Conservation (phyloP, 164 flowering plant species). For the Vitis cinerea region DNA sequence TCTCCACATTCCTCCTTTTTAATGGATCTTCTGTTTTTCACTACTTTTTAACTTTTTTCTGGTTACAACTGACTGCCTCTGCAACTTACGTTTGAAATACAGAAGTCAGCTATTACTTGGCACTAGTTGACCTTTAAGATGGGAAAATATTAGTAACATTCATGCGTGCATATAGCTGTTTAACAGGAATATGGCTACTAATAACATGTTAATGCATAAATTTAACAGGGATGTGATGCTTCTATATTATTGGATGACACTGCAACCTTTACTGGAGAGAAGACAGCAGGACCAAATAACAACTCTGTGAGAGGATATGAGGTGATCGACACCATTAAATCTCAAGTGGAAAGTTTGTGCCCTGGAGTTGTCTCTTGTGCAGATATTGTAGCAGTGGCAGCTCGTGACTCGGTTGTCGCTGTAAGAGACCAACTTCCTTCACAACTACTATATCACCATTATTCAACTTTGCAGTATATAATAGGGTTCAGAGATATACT, state of each 20-base stretch:
- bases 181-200: too few relatives aligned
- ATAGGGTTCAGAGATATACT: too few relatives aligned
- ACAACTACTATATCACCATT: too few relatives aligned
- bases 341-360: slow-evolving; percentile 33
- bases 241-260: slow-evolving; percentile 39
- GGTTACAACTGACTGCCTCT: too few relatives aligned
- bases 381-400: slow-evolving; percentile 42
- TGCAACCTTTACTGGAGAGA: slow-evolving; percentile 29
- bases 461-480: too few relatives aligned
- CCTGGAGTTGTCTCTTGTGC: slow-evolving; percentile 48
- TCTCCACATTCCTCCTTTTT: not conserved
- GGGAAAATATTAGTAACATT: too few relatives aligned
- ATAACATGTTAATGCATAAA: too few relatives aligned
- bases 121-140: too few relatives aligned
- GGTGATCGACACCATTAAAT: slow-evolving; percentile 37
- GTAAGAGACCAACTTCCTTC: slow-evolving; percentile 11
- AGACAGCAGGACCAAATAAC: slow-evolving; percentile 29
- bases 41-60: not conserved
- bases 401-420: slow-evolving; percentile 31
- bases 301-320: slow-evolving; percentile 38
- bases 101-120: too few relatives aligned
- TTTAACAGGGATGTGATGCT: slow-evolving; percentile 40
- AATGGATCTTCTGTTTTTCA: not conserved
- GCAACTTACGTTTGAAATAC: too few relatives aligned
- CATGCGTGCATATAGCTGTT: too few relatives aligned